Evolutionary conservation across 139 green algal species (phyloP).

Genomic region (Ettlia oleoabundans): DNA sequence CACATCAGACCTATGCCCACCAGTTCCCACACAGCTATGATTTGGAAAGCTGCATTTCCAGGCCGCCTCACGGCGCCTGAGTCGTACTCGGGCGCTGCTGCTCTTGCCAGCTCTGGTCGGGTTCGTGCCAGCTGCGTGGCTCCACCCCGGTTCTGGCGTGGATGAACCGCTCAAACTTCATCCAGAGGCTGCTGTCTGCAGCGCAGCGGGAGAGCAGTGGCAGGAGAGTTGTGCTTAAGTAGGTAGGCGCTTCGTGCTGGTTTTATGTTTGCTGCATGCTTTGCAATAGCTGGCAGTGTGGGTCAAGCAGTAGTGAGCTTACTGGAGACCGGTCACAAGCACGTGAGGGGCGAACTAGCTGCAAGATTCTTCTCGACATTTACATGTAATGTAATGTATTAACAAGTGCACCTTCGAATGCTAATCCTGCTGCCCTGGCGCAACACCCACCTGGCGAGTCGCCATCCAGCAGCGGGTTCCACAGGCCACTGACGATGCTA

Average conservation of each 20-base stretch:
- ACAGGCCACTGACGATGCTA: constrained; percentile 94
- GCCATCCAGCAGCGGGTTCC: constrained; percentile 89
- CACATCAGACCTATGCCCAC: neutral
- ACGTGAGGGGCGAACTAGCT: too few relatives aligned
- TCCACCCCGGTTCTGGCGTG: constrained; percentile 78
- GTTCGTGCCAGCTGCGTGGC: constrained; percentile 89
- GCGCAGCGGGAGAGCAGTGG: neutral
- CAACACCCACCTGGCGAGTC: constrained; percentile 22
- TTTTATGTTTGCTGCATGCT: too few relatives aligned
- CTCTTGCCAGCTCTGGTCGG: constrained; percentile 33
- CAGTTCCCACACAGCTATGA: too few relatives aligned
- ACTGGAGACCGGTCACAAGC: too few relatives aligned
- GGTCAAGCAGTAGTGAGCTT: too few relatives aligned
- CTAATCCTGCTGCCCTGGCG: neutral
- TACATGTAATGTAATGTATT: too few relatives aligned
- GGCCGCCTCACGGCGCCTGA: too few relatives aligned
- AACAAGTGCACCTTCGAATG: too few relatives aligned
- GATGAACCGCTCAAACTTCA: constrained; percentile 71
- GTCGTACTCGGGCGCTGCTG: constrained; percentile 18
- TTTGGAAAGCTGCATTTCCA: too few relatives aligned
- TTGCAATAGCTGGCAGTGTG: too few relatives aligned
- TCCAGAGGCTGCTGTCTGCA: constrained; percentile 48
- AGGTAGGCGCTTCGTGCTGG: too few relatives aligned
- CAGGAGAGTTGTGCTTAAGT: neutral
- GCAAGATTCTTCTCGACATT: too few relatives aligned